Evolutionary conservation across 768 basidiomycete species (phyloP), one percentile per base, ranked within the genome.

Genomic region (Leucosporidium creatinivorum): DNA sequence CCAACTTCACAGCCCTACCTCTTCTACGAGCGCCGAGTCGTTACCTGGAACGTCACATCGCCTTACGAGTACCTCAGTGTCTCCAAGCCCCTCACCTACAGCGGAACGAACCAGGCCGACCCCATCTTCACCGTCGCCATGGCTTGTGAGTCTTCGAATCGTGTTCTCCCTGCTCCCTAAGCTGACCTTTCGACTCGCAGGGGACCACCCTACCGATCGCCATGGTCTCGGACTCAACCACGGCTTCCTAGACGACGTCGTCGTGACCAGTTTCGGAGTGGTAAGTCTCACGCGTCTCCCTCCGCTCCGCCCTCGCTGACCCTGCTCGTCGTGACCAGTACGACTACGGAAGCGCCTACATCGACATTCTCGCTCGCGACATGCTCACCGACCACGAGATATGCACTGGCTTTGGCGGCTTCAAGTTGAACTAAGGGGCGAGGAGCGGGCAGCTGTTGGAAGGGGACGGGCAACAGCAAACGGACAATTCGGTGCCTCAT

Each of bases 51-150:
- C 67, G 63, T 62, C 52, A 69, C 67, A 23, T 44, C 63, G 25
- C 63, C 62, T 2, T 69, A 64, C 67, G 62, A 69, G 51, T 69
- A 69, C 63, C 26, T 69, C 9, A 56, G 52, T 3, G 67, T 69
- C 17, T 65, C 67, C n/a, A 49, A 50, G 25, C 67, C 67, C 44
- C 51, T 69, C 51, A 64, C 48, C 15, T 69, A 61, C 60, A 33
- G 23, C 18, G 67, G 67, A 1, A 69, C 67, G 48, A 65, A 69
- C 60, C 67, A 69, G n/a, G 67, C 63, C 52, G 67, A 69, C 55
- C 63, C 67, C 4, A 69, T 69, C 56, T 69, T 69, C 50, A 69
- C 67, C 25, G 63, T 65, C 18, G 55, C 58, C 26, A 63, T 68
- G 58, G 23, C 51, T 4, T 65, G 61, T 64, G 19, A 25, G 63